phyloP scores from a whole-genome alignment of 2,329 filamentous ascomycete species.

The Harringtonia lauricola region DNA sequence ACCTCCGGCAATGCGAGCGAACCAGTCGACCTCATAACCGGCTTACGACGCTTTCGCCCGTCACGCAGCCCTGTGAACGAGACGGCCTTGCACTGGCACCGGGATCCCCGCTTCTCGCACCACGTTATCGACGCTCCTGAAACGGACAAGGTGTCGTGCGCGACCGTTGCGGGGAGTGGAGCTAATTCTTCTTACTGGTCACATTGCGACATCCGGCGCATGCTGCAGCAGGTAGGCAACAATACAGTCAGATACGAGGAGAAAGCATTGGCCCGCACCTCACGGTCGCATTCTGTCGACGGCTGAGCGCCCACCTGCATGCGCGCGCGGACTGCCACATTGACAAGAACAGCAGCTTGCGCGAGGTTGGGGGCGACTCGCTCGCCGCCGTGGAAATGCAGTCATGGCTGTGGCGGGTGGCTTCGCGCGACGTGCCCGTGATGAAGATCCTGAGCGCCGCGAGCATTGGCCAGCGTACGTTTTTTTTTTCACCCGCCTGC shows the following conservation, averaged over 20 bases:
- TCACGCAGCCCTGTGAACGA: constrained; percentile 14
- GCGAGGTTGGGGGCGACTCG: constrained; percentile 29
- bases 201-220: too few species aligned
- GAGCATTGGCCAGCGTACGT: constrained; percentile 16
- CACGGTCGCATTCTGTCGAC: constrained; percentile 17
- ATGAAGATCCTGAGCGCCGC: constrained; percentile 30
- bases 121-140: constrained; percentile 15
- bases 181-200: too few species aligned
- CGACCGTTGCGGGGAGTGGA: too few species aligned
- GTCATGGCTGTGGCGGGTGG: constrained; percentile 31
- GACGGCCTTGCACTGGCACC: constrained; percentile 27
- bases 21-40: constrained; percentile 26
- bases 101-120: constrained; percentile 31
- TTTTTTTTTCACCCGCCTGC: neutral
- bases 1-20: neutral
- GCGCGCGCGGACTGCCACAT: constrained; percentile 18
- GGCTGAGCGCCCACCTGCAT: constrained; percentile 21
- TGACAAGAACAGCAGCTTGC: constrained; percentile 19
- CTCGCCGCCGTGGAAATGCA: constrained; percentile 30
- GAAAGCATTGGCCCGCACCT: constrained; percentile 10
- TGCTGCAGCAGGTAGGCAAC: too few species aligned
- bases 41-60: constrained; percentile 26
- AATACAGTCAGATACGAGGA: too few species aligned
- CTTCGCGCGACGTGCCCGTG: constrained; percentile 30
- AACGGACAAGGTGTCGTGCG: too few species aligned